Percentiles rank a stretch among this genome's conserved stretches.
phyloP scores from a whole-genome alignment of 2,329 filamentous ascomycete genomes.

The Rhinocladiella mackenziei region DNA sequence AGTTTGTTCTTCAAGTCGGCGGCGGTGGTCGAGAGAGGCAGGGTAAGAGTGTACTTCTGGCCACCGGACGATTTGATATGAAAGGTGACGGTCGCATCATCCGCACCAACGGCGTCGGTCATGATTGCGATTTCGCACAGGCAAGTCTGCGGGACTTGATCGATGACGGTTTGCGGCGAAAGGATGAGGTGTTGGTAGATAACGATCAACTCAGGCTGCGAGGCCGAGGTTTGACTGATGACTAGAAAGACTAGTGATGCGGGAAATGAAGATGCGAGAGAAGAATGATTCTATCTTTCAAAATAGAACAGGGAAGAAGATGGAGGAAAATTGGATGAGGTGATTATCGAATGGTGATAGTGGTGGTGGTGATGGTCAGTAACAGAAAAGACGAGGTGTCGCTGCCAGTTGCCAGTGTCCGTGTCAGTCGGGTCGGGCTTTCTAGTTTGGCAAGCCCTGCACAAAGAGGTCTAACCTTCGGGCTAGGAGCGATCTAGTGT shows the following conservation, averaged over 20 bases:
- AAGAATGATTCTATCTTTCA: background rate
- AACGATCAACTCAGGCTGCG: too few relatives aligned
- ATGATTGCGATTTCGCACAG: conserved; percentile 13
- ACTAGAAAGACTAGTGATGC: too few relatives aligned
- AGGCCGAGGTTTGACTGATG: too few relatives aligned
- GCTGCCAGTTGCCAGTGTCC: too few relatives aligned
- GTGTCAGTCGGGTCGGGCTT: too few relatives aligned
- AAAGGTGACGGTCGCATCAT: conserved; percentile 68
- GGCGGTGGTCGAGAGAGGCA: conserved; percentile 71
- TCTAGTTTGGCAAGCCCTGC: too few relatives aligned
- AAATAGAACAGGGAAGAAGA: conserved; percentile 3
- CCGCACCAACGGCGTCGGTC: conserved; percentile 24
- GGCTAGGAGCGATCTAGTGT: too few relatives aligned
- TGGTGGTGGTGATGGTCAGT: background rate
- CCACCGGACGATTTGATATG: conserved; percentile 97
- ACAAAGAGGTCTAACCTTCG: too few relatives aligned
- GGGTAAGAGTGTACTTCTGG: conserved; percentile 75
- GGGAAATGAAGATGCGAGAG: too few relatives aligned
- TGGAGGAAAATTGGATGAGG: background rate
- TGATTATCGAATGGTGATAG: background rate
- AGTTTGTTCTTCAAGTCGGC: conserved; percentile 87
- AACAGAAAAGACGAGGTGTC: background rate
- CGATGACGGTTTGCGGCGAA: conserved; percentile 6
- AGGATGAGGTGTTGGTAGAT: too few relatives aligned
- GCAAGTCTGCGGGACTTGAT: background rate